Conservation (phyloP, 371 early-diverging fungal genomes). For the Saksenaea oblongispora region DNA sequence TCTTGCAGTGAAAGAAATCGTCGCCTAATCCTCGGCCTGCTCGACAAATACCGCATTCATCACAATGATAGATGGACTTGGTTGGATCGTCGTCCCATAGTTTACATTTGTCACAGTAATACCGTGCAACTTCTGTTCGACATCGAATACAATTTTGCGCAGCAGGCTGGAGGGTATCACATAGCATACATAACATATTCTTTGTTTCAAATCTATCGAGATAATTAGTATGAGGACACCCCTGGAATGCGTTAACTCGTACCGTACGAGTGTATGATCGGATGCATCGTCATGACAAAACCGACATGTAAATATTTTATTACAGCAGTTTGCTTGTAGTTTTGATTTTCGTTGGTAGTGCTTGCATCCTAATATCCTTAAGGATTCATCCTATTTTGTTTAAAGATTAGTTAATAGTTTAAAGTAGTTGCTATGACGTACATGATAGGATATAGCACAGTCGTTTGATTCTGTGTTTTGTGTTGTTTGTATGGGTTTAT, state of each 20-base stretch:
- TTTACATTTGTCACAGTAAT: slow-evolving; percentile 93
- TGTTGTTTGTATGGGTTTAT: background rate
- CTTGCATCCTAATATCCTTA: slow-evolving; percentile 75
- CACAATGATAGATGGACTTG: slow-evolving; percentile 89
- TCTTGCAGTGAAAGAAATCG: slow-evolving; percentile 93
- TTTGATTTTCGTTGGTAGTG: slow-evolving; percentile 92
- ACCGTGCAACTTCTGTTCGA: slow-evolving; percentile 61
- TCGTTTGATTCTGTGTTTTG: background rate
- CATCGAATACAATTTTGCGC: slow-evolving; percentile 77
- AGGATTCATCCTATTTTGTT: slow-evolving; percentile 52
- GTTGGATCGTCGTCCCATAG: slow-evolving; percentile 87
- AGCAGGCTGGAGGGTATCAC: slow-evolving; percentile 81
- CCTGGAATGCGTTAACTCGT: slow-evolving; percentile 12
- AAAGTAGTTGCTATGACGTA: slow-evolving; percentile 47
- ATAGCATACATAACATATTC: slow-evolving; percentile 93
- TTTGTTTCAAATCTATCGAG: slow-evolving; percentile 65
- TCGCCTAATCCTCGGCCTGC: slow-evolving; percentile 76
- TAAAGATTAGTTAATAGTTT: background rate
- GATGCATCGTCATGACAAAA: slow-evolving; percentile 94
- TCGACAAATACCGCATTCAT: slow-evolving; percentile 92
- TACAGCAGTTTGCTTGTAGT: slow-evolving; percentile 92
- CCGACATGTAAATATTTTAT: slow-evolving; percentile 85
- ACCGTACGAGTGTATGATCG: slow-evolving; percentile 88
- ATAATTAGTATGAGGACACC: background rate
- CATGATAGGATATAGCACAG: slow-evolving; percentile 63